phyloP scores from a whole-genome alignment of 768 basidiomycete genomes.

The Collybia sp. region DNA sequence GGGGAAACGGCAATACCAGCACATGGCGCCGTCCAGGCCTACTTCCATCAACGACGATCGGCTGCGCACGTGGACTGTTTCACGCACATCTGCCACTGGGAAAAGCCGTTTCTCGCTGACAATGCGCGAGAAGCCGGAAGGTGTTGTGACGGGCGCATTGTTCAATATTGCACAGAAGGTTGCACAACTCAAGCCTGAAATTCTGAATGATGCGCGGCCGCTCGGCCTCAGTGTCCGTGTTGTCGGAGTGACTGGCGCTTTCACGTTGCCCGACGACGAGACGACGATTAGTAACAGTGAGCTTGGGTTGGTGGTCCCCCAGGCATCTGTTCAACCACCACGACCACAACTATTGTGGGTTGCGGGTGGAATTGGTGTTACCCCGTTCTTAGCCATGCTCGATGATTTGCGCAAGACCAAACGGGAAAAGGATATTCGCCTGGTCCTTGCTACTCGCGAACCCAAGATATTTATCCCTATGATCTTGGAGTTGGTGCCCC shows the following conservation, averaged over 20 bases:
- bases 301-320: conserved; percentile 9
- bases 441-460: conserved; percentile 49
- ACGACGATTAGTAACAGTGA: conserved; percentile 6
- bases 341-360: conserved; percentile 43
- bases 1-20: neutral
- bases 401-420: conserved; percentile 11
- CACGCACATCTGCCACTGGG: conserved; percentile 11
- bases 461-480: conserved; percentile 46
- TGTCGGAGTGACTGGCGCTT: conserved; percentile 51
- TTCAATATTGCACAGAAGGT: conserved; percentile 44
- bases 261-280: conserved; percentile 26
- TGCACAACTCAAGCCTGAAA: conserved; percentile 29
- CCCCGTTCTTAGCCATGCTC: conserved; percentile 59
- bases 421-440: conserved; percentile 29
- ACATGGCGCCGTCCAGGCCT: neutral
- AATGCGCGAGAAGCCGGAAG: conserved; percentile 49
- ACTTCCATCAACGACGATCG: conserved; percentile 51
- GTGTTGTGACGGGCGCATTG: conserved; percentile 51
- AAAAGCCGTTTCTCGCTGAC: conserved; percentile 39
- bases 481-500: conserved; percentile 20
- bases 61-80: conserved; percentile 61
- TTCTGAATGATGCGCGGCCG: conserved; percentile 31
- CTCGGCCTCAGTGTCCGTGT: conserved; percentile 39
- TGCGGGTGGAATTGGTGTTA: conserved; percentile 64
- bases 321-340: neutral